Percentiles rank a stretch among this genome's conserved stretches.
Conservation (phyloP, 139 green algal species). For the Tetradesmus obliquus region DNA sequence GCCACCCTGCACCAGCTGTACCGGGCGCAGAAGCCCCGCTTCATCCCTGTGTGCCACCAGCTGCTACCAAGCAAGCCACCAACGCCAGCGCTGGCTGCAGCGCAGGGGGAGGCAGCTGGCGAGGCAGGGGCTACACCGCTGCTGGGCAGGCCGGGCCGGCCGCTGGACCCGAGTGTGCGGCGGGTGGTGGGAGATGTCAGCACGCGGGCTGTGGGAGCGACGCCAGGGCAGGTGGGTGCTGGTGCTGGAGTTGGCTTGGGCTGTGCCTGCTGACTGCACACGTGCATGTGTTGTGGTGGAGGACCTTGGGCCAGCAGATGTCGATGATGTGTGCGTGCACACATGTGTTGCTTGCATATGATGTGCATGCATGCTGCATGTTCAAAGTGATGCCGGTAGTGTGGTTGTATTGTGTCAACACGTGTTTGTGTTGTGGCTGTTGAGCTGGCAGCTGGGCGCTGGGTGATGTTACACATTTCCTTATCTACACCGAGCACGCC, state of each 20-base stretch:
- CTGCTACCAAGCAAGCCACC: conserved; percentile 42
- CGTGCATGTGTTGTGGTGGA: neutral
- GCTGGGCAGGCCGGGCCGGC: neutral
- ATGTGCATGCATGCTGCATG: neutral
- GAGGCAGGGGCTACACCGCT: neutral
- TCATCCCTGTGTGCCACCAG: conserved; percentile 40
- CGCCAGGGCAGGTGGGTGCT: neutral
- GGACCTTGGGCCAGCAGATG: neutral
- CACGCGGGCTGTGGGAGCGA: neutral
- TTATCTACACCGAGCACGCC: conserved; percentile 39
- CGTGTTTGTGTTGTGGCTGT: neutral
- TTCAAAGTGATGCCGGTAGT: no score
- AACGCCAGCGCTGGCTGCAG: neutral
- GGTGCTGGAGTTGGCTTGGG: neutral
- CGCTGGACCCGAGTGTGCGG: conserved; percentile 32
- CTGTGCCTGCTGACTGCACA: neutral
- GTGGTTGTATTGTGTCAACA: neutral
- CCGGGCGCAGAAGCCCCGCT: conserved; percentile 50
- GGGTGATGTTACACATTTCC: conserved; percentile 33
- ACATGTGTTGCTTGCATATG: neutral
- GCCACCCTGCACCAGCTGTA: conserved; percentile 71
- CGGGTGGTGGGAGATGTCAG: neutral
- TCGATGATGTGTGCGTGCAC: no score
- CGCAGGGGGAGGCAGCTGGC: no score
- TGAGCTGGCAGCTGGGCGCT: conserved; percentile 16